Base-by-base conservation (phyloP, 2,329 filamentous ascomycete genomes). In the Neurospora sp. region DNA sequence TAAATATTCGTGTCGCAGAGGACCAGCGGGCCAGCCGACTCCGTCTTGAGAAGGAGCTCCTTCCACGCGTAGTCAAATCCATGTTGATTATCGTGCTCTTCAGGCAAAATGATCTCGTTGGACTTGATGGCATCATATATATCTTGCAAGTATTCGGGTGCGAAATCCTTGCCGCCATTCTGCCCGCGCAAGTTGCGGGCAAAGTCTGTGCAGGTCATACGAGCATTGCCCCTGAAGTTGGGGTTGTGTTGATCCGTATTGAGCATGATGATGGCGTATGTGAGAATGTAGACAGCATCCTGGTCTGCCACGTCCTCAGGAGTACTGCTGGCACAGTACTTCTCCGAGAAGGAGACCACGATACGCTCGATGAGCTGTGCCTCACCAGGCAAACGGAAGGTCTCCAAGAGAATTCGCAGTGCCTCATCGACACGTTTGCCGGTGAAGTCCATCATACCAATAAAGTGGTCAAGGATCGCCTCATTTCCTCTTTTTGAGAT, bases 1-100 rank as follows among this genome's bases (percentile, higher is more conserved):
- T 93, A 99, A 46, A 97, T 89, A 77, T 97, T 98, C 4, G 95
- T 97, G 74, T 97, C 87, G 78, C 93, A 96, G 38, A 95, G 83
- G 40, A 91, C 82, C 65, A 98, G 84, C 68, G 90, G 87, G 1
- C 91, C 89, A 0, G 92, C 88, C 6, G 88, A 88, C 73, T 92
- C 89, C 0, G 93, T 91, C 81, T 98, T 98, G 73, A 93, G 82
- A 52, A 98, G 82, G 11, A 99, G 83, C 79, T 99, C 96, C 78
- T 95, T 95, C 96, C 96, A 99, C 2, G 96, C 95, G 80, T 97
- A 96, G 78, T 98, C 95, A 77, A 98, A 98, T 1, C 93, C 94
- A 81, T 97, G 91, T 78, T 95, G 92, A 79, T 97, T 97, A 77
- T 97, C 94, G 78, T 98, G 96, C 80, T 99, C 96, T 74, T 98